Evolutionary conservation across 202 grass and related monocot genomes (phyloP), one percentile per base, ranked within the genome.

Genomic region (Brachypodium distachyon): DNA sequence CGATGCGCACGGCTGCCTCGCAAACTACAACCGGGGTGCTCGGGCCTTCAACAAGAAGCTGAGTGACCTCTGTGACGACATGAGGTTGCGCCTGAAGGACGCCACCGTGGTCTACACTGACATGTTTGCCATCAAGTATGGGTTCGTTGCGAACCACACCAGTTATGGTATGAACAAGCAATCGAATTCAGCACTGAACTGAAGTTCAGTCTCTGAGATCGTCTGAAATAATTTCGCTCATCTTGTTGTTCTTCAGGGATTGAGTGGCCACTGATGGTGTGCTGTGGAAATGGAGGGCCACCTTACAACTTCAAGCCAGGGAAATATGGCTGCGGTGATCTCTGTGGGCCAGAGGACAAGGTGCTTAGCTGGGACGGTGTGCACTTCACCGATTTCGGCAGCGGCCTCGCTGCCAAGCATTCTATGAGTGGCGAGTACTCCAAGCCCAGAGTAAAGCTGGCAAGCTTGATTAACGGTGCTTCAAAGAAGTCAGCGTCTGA

Each of bases 351-450:
- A 0, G 84, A 64, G 12, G 80, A 49, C 2, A 89, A 85, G 84
- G 78, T 84, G 41, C 39, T 93, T n/a, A 93, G 84, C 48, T 93
- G 90, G 90, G 90, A 93, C 23, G 90, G 90, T 14, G 79, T 89
- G 69, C 90, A 93, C 61, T 90, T 82, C 77, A 85, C 90, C 7
- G 90, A 93, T 27, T 89, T 78, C 16, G 87, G 86, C 39, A 90
- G 85, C 21, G 84, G 77, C 13, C 43, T 82, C 18, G 81, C 87
- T 0, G 87, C 90, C 22, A 79, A 83, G 67, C 74, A 77, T 18
- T 70, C 50, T 12, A 73, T 87, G 77, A 87, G 73, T 2, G 78
- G 84, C 3, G 79, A 93, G 31, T 93, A 85, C 84, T 90, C 90
- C 28, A 87, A 82, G 56, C 90, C 90, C 5, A 72, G 44, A 14